Evolutionary conservation across 148 eudicot species (phyloP).

Genomic region (Fagopyrum tataricum): DNA sequence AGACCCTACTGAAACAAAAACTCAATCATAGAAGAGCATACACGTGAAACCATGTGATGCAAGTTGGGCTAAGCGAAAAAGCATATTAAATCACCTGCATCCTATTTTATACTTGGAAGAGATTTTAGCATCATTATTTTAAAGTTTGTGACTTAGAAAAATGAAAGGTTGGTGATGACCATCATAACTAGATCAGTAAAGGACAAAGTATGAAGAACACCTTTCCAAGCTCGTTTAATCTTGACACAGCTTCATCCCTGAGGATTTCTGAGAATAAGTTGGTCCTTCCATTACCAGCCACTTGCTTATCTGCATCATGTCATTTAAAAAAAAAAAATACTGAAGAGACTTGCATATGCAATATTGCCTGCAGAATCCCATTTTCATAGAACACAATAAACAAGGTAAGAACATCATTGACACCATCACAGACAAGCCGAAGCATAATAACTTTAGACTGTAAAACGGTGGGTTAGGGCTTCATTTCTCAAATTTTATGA

Average conservation of each 20-base stretch:
- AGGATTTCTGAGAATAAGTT: conserved; percentile 43
- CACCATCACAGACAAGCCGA: not conserved
- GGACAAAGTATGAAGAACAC: conserved; percentile 24
- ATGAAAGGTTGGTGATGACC: not conserved
- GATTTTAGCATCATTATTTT: not conserved
- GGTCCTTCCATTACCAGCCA: conserved; percentile 24
- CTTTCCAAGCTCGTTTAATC: conserved; percentile 74
- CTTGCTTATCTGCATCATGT: conserved; percentile 32
- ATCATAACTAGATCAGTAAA: not conserved
- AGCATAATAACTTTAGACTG: not conserved
- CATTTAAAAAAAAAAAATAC: not conserved
- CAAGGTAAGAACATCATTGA: not conserved
- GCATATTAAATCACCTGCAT: not conserved
- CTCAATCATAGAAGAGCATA: not conserved
- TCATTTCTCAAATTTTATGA: not conserved
- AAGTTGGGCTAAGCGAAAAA: not conserved
- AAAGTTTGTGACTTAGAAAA: not conserved
- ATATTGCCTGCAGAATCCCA: not conserved
- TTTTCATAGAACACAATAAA: not conserved
- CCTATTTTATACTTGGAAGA: not conserved
- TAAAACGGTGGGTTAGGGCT: not conserved
- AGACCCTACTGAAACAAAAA: not conserved
- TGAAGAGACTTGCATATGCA: not conserved
- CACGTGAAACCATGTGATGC: not conserved
- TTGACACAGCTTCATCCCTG: conserved; percentile 66